phyloP scores from a whole-genome alignment of 2,329 filamentous ascomycete genomes.

The Penicillium sp. region DNA sequence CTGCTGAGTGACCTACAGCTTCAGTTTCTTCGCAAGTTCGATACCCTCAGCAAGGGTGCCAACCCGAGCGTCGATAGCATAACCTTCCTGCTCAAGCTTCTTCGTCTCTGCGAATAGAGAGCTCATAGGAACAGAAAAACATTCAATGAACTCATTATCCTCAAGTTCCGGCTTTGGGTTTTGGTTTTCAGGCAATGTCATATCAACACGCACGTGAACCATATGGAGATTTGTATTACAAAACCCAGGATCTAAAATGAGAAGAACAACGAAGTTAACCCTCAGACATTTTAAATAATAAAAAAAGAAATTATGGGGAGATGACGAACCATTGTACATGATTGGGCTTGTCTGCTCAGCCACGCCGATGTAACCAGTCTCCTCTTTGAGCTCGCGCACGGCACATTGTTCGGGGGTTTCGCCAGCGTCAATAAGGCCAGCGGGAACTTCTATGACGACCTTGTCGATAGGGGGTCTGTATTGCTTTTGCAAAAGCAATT shows the following conservation, averaged over 20 bases:
- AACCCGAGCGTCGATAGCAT: constrained; percentile 76
- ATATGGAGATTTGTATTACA: constrained; percentile 54
- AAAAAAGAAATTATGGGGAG: not conserved
- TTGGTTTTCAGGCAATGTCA: constrained; percentile 69
- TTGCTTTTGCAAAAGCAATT: constrained; percentile 60
- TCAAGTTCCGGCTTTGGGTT: constrained; percentile 70
- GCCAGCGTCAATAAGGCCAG: constrained; percentile 62
- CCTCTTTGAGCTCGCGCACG: constrained; percentile 63
- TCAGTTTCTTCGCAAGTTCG: constrained; percentile 65
- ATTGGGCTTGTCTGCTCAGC: constrained; percentile 46
- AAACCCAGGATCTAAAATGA: constrained; percentile 49
- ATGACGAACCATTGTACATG: constrained; percentile 51
- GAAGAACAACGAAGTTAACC: no score
- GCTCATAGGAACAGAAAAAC: constrained; percentile 68
- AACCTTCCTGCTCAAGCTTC: constrained; percentile 69
- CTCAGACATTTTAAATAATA: no score
- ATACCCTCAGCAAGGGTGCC: constrained; percentile 78
- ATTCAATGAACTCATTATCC: constrained; percentile 80
- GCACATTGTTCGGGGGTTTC: constrained; percentile 62
- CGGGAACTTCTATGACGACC: constrained; percentile 63
- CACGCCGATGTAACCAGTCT: constrained; percentile 64
- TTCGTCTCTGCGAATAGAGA: constrained; percentile 70
- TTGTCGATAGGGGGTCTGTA: constrained; percentile 64
- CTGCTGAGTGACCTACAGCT: constrained; percentile 18
- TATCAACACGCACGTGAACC: constrained; percentile 74